phyloP scores from a whole-genome alignment of 345 rosid genomes.

The Brassica incana region DNA sequence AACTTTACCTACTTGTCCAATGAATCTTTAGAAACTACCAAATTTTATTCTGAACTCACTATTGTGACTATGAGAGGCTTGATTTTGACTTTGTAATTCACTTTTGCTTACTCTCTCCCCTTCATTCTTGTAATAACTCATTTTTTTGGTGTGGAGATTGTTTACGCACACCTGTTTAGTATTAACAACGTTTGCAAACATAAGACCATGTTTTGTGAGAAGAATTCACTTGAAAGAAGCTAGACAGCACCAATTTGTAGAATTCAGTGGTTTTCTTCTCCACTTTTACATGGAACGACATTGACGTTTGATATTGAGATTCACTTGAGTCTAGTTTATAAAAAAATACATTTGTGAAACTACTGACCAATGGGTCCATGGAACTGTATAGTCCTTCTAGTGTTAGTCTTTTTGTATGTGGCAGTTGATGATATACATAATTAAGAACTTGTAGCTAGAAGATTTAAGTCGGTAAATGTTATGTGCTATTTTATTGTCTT shows the following conservation, averaged over 20 bases:
- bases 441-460: not conserved
- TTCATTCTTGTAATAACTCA: not conserved
- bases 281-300: not conserved
- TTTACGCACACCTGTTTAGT: not conserved
- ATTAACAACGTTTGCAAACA: not conserved
- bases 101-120: not conserved
- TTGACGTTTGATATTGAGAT: not conserved
- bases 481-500: not conserved
- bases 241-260: not conserved
- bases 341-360: not conserved
- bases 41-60: not conserved
- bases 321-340: not conserved
- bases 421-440: not conserved
- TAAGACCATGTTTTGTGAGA: not conserved
- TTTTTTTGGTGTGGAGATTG: not conserved
- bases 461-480: not conserved
- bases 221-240: not conserved
- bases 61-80: not conserved
- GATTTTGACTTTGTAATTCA: not conserved
- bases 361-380: slow-evolving; percentile 25
- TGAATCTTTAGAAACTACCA: not conserved
- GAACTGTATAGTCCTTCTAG: slow-evolving; percentile 19
- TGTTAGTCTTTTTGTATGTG: not conserved
- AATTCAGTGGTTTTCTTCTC: not conserved
- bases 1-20: too few relatives aligned